Evolutionary conservation across 768 basidiomycete species (phyloP).

Genomic region (Amanita rubescens): DNA sequence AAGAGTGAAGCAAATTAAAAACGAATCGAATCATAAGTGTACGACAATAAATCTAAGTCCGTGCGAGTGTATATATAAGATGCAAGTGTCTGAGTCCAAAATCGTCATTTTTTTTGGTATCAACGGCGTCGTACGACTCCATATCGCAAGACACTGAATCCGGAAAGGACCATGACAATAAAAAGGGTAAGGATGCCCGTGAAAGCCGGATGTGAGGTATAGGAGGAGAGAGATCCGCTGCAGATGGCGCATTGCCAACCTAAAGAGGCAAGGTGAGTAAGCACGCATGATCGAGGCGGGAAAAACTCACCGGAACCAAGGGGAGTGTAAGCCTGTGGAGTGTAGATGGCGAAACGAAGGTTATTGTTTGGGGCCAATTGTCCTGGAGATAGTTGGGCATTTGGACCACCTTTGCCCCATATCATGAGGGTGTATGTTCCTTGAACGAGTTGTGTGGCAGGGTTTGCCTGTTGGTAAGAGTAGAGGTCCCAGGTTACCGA

Average conservation of each 20-base stretch:
- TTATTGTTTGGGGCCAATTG: slow-evolving; percentile 61
- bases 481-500: slow-evolving; percentile 76
- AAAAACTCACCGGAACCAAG: slow-evolving; percentile 41
- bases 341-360: slow-evolving; percentile 79
- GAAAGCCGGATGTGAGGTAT: slow-evolving; percentile 45
- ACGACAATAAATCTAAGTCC: not conserved
- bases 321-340: slow-evolving; percentile 64
- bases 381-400: slow-evolving; percentile 51
- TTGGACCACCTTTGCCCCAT: slow-evolving; percentile 73
- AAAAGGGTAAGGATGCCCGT: slow-evolving; percentile 48
- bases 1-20: no score
- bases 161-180: slow-evolving; percentile 61
- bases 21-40: no score
- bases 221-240: slow-evolving; percentile 28
- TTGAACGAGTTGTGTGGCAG: slow-evolving; percentile 63
- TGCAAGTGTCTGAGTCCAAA: not conserved
- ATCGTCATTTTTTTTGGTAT: not conserved
- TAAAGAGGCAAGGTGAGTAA: slow-evolving; percentile 13
- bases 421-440: slow-evolving; percentile 75
- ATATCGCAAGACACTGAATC: slow-evolving; percentile 42
- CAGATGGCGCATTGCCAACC: slow-evolving; percentile 54
- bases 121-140: not conserved
- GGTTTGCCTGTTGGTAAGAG: slow-evolving; percentile 55
- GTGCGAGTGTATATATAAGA: not conserved
- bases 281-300: not conserved